These are phyloP conservation scores for Fusarium sp. DNA, from an alignment of 2,329 filamentous ascomycete genomes.

Conservation along the genomic window DNA sequence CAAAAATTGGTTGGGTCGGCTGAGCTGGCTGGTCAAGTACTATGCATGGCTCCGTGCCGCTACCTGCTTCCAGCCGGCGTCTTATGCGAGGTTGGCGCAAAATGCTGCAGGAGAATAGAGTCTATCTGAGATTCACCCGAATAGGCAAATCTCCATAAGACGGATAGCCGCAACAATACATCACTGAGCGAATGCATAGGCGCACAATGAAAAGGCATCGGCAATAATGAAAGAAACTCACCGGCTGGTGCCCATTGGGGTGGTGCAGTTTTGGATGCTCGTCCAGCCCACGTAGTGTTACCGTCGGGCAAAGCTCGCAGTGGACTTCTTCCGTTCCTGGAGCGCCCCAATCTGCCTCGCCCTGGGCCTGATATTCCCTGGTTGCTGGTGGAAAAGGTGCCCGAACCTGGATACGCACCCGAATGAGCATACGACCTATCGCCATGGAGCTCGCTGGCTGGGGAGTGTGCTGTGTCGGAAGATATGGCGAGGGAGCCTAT, in stretches of 20 bases:
- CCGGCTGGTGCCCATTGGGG: constrained; percentile 60
- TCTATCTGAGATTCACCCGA: neutral
- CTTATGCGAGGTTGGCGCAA: neutral
- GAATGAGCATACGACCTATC: constrained; percentile 41
- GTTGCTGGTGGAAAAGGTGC: constrained; percentile 63
- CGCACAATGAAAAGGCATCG: neutral
- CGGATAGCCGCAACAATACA: neutral
- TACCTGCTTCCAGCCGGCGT: constrained; percentile 8
- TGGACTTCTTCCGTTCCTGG: constrained; percentile 70
- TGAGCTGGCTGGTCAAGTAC: constrained; percentile 1
- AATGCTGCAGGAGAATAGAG: neutral
- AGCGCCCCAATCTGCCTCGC: constrained; percentile 83
- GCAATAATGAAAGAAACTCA: constrained; percentile 50
- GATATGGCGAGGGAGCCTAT: constrained; percentile 56
- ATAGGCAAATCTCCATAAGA: neutral
- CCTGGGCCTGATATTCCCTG: constrained; percentile 85
- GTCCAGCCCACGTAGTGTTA: constrained; percentile 66
- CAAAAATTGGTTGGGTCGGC: neutral
- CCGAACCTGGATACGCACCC: constrained; percentile 49
- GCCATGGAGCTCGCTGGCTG: constrained; percentile 47
- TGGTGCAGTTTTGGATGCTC: constrained; percentile 59
- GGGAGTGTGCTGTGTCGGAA: constrained; percentile 31
- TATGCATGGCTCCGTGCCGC: constrained; percentile 6
- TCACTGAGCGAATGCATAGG: neutral
- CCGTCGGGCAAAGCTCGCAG: constrained; percentile 70